Conservation (phyloP, 176 grass and related monocot genomes). For the Poa annua region DNA sequence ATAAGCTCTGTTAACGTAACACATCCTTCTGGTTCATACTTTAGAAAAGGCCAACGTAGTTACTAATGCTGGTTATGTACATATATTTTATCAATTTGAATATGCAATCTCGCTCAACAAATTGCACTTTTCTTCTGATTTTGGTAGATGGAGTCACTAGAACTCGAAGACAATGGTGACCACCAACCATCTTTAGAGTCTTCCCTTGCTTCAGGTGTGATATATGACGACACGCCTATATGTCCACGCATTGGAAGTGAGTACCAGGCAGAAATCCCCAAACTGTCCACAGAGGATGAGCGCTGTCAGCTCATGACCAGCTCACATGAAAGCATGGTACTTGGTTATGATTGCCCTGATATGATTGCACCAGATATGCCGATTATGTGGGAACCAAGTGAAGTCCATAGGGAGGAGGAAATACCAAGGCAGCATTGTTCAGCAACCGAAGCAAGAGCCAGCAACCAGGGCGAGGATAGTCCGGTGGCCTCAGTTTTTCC, state of each 20-base stretch:
- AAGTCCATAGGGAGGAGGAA: conserved; percentile 33
- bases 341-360: conserved; percentile 48
- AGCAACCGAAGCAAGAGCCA: conserved; percentile 31
- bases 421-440: conserved; percentile 25
- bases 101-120: conserved; percentile 27
- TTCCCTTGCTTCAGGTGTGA: conserved; percentile 48
- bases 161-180: conserved; percentile 40
- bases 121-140: conserved; percentile 25
- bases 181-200: conserved; percentile 52
- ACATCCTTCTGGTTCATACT: conserved; percentile 21
- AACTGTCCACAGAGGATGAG: conserved; percentile 50
- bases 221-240: conserved; percentile 57
- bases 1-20: not conserved
- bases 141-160: conserved; percentile 52
- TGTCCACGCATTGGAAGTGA: conserved; percentile 70
- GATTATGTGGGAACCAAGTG: conserved; percentile 51
- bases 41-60: conserved; percentile 23
- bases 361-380: conserved; percentile 59
- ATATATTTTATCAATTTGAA: conserved; percentile 34
- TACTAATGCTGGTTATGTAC: conserved; percentile 28
- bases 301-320: conserved; percentile 19
- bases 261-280: conserved; percentile 80
- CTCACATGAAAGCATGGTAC: conserved; percentile 15
- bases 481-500: conserved; percentile 38
- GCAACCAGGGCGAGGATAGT: conserved; percentile 13